These are phyloP conservation scores for Cadophora sp. DNA, from an alignment of 2,329 filamentous ascomycete species.

Conservation along the genomic window DNA sequence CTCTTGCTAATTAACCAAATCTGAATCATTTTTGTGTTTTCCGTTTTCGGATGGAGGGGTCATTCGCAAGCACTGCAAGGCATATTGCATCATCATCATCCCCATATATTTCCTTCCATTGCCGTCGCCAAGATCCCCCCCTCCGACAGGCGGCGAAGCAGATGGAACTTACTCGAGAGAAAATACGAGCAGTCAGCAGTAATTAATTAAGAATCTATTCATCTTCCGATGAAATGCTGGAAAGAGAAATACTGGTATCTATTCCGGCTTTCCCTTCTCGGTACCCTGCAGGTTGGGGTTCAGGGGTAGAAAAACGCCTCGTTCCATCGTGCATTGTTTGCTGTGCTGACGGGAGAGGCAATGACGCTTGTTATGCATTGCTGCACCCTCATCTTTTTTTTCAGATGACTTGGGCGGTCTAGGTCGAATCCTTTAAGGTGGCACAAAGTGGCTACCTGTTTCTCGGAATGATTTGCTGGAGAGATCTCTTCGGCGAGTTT, in stretches of 20 bases:
- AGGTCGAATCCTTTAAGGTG: background rate
- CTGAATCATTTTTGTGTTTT: background rate
- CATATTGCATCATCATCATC: constrained; percentile 5
- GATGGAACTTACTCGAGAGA: constrained; percentile 6
- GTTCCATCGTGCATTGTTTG: background rate
- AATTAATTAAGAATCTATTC: background rate
- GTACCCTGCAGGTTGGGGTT: background rate
- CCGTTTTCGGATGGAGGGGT: background rate
- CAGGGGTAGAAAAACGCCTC: constrained; percentile 3
- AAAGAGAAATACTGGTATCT: background rate
- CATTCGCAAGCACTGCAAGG: background rate
- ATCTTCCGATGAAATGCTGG: background rate
- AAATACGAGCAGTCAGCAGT: background rate
- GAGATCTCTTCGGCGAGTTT: too few relatives aligned
- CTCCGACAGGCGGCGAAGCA: background rate
- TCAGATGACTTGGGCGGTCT: background rate
- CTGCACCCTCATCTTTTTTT: background rate
- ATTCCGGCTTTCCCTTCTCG: constrained; percentile 1
- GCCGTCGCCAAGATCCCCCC: background rate
- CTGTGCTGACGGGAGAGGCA: constrained; percentile 7
- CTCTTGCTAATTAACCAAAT: background rate
- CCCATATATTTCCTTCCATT: background rate
- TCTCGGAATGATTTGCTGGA: too few relatives aligned
- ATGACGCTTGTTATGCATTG: background rate
- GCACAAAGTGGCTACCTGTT: background rate